phyloP scores from a whole-genome alignment of 345 rosid genomes.

The Dovyalis caffra region DNA sequence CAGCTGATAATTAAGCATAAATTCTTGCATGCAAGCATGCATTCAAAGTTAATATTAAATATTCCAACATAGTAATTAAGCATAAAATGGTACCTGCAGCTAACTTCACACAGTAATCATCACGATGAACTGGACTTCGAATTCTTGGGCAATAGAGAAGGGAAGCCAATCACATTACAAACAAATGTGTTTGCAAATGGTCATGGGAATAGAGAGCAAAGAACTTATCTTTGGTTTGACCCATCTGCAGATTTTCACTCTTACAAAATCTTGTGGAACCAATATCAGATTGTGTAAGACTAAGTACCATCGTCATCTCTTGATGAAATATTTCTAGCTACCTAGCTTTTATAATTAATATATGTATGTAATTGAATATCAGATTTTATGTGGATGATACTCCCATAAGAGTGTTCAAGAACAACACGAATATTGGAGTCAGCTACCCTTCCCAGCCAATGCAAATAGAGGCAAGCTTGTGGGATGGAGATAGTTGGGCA shows the following conservation, averaged over 20 bases:
- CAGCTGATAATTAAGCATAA: too few relatives aligned
- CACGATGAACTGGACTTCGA: conserved; percentile 77
- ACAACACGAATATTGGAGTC: conserved; percentile 37
- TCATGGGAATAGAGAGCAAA: conserved; percentile 59
- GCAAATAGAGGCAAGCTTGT: conserved; percentile 57
- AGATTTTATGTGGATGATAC: conserved; percentile 59
- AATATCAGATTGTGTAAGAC: conserved; percentile 67
- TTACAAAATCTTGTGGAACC: conserved; percentile 70
- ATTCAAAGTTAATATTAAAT: too few relatives aligned
- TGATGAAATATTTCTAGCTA: too few relatives aligned
- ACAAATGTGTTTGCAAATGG: conserved; percentile 62
- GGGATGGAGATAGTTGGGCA: conserved; percentile 70
- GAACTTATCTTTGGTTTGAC: conserved; percentile 61
- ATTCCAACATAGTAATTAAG: too few relatives aligned
- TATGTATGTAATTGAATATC: background rate
- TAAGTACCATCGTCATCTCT: background rate
- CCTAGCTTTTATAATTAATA: too few relatives aligned
- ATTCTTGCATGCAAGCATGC: too few relatives aligned
- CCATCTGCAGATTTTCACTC: conserved; percentile 54
- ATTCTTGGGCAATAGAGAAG: conserved; percentile 63
- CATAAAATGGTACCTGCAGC: too few relatives aligned
- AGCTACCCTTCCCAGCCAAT: conserved; percentile 51
- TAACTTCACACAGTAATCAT: conserved; percentile 37
- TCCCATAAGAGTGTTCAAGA: conserved; percentile 78
- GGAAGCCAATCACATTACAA: conserved; percentile 50